A percentile compares a stretch with the other conserved stretches of the same genome.
Conservation (phyloP, 2,329 filamentous ascomycete species). For the Hypocrella siamensis region DNA sequence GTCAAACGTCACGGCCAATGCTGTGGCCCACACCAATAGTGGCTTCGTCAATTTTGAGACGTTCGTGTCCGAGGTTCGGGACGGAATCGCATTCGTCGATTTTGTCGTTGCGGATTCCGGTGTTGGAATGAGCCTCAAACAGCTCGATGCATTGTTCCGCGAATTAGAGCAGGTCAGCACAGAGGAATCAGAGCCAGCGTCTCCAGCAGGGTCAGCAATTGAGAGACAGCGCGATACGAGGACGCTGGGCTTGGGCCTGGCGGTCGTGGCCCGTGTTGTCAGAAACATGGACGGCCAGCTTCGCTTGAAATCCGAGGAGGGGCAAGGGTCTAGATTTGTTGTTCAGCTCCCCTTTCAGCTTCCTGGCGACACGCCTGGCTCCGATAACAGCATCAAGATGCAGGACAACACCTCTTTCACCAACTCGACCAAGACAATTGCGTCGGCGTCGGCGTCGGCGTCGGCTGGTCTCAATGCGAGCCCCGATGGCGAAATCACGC, state of each 20-base stretch:
- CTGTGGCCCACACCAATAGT: slow-evolving; percentile 56
- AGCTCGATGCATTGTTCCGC: slow-evolving; percentile 39
- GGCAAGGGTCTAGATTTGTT: slow-evolving; percentile 69
- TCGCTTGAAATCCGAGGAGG: slow-evolving; percentile 67
- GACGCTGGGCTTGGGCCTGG: slow-evolving; percentile 67
- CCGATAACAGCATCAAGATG: slow-evolving; percentile 4
- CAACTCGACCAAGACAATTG: slow-evolving; percentile 3
- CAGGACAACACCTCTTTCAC: slow-evolving; percentile 3
- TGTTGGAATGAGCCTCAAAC: slow-evolving; percentile 49
- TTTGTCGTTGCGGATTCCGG: slow-evolving; percentile 66
- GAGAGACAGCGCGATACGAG: slow-evolving; percentile 16
- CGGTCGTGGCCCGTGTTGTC: slow-evolving; percentile 71
- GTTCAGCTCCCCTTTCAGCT: slow-evolving; percentile 64
- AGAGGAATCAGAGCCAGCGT: slow-evolving; percentile 20
- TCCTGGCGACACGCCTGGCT: slow-evolving; percentile 22
- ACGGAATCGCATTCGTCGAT: slow-evolving; percentile 49
- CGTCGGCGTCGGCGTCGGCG: background rate
- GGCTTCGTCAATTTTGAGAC: slow-evolving; percentile 59
- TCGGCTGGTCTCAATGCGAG: slow-evolving; percentile 10
- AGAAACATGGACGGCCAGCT: slow-evolving; percentile 86
- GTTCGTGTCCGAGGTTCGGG: slow-evolving; percentile 39
- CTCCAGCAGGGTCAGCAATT: slow-evolving; percentile 10
- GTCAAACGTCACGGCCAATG: slow-evolving; percentile 72
- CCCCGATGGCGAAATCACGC: slow-evolving; percentile 39
- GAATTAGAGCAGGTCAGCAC: slow-evolving; percentile 43